phyloP scores from a whole-genome alignment of 2,329 filamentous ascomycete species.

The Alternaria rosae region DNA sequence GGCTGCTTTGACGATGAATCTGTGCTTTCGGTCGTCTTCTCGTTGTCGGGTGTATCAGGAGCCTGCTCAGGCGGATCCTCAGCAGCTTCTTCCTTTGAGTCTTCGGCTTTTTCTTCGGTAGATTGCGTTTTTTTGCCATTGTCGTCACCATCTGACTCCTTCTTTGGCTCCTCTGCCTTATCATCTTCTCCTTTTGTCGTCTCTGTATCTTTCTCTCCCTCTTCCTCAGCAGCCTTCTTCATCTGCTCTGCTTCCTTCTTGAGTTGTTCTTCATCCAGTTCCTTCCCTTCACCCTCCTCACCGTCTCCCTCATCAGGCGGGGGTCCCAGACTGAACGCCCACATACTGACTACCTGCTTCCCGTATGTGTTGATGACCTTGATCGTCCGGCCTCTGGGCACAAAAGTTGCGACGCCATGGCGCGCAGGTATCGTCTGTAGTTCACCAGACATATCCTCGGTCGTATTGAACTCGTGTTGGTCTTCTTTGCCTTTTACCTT shows the following conservation, averaged over 20 bases:
- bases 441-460: slow-evolving; percentile 49
- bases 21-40: slow-evolving; percentile 20
- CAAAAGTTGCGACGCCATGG: slow-evolving; percentile 60
- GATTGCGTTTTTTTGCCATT: slow-evolving; percentile 7
- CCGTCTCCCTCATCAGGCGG: slow-evolving; percentile 51
- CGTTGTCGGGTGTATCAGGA: slow-evolving; percentile 29
- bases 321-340: slow-evolving; percentile 58
- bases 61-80: slow-evolving; percentile 43
- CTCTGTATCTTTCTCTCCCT: slow-evolving; percentile 12
- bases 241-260: slow-evolving; percentile 33
- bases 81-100: slow-evolving; percentile 21
- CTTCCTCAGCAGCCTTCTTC: slow-evolving; percentile 28
- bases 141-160: slow-evolving; percentile 11
- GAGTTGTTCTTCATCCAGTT: slow-evolving; percentile 36
- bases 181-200: slow-evolving; percentile 11
- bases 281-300: slow-evolving; percentile 26
- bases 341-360: slow-evolving; percentile 59
- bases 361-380: slow-evolving; percentile 61
- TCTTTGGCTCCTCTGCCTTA: background rate
- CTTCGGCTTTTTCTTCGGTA: slow-evolving; percentile 14
- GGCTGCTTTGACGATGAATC: slow-evolving; percentile 21
- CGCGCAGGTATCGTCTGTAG: slow-evolving; percentile 58
- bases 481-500: slow-evolving; percentile 17
- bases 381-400: slow-evolving; percentile 57
- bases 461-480: slow-evolving; percentile 16